Evolutionary conservation across 129 eudicot genomes (phyloP), one percentile per base, ranked within the genome.

Genomic region (Glebionis coronaria): DNA sequence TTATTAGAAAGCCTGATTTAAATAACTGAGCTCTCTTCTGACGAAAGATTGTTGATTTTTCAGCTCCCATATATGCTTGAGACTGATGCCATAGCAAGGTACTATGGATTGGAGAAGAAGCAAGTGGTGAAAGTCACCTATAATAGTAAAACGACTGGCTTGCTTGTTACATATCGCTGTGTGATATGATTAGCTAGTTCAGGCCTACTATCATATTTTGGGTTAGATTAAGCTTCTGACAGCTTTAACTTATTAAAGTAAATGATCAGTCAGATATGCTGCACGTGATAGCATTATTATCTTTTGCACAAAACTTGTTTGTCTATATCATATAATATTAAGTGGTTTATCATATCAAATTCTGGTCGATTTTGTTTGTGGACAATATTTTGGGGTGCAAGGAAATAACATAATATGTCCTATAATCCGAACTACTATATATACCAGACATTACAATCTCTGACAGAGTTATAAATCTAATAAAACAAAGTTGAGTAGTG

Each of bases 81-180:
- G 70, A 74, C 27, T 58, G 91, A 85, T 66, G 85, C 91, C 16
- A 70, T 85, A 46, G 76, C 80, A 27, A 82, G 87, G 73, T 79
- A 85, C 91, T 73, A 82, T 42, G 84, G 87, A 5, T 73, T 76
- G 23, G 75, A 70, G 79, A 83, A 81, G 73, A 79, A 81, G 52
- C 80, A 79, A 63, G 79, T 79, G 63, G 72, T 79, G 21, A 79
- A 75, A 68, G 16, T 78, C 12, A 68, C 74, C 16, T 73, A 76
- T 9, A 69, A 63, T 23, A 76, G 82, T 58, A 55, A 67, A 21
- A 31, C 76, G 5, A 76, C 82, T 0, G 83, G 72, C 38, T 12
- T 65, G 0, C 29, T 69, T 54, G 83, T 65, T 31, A 85, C 73
- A 14, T 79, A 85, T 40, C 85, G 87, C 23, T 76, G 80, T 49